phyloP scores from a whole-genome alignment of 441 rosid genomes.

The Geranium incanum region DNA sequence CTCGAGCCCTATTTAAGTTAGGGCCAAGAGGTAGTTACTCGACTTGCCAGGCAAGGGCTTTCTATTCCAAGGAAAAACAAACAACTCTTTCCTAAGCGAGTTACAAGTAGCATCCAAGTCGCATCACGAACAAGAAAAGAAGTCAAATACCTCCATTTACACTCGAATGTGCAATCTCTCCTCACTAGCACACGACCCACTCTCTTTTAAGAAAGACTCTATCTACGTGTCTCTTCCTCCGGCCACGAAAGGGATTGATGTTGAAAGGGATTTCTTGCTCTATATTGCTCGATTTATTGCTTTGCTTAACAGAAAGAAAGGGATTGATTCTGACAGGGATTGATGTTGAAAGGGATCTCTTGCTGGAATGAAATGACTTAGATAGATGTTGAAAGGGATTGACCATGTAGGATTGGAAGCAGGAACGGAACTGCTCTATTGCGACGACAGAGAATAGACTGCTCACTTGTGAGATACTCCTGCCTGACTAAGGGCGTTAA shows the following conservation, averaged over 20 bases:
- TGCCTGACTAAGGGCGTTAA: neutral
- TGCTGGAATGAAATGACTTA: too few species aligned
- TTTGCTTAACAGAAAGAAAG: too few species aligned
- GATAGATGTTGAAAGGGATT: too few species aligned
- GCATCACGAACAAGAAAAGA: slow-evolving; percentile 1
- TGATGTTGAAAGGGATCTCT: too few species aligned
- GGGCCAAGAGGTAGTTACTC: too few species aligned
- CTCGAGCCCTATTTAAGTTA: too few species aligned
- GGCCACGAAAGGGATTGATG: neutral
- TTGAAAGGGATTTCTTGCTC: neutral
- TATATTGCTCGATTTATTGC: neutral
- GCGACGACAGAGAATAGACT: slow-evolving; percentile 3
- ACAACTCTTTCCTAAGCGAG: too few species aligned
- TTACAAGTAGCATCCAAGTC: too few species aligned
- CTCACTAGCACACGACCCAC: slow-evolving; percentile 7
- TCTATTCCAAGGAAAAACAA: too few species aligned
- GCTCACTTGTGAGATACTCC: neutral
- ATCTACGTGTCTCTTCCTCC: slow-evolving; percentile 7
- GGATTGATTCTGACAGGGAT: too few species aligned
- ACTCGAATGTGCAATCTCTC: slow-evolving; percentile 6
- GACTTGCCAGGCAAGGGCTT: too few species aligned
- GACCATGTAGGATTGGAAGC: neutral
- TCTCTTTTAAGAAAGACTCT: neutral
- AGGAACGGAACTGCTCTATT: slow-evolving; percentile 4
- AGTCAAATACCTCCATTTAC: slow-evolving; percentile 4